Evolutionary conservation across 2,329 filamentous ascomycete species (phyloP).

Genomic region (Neophaeococcomyces aloes): DNA sequence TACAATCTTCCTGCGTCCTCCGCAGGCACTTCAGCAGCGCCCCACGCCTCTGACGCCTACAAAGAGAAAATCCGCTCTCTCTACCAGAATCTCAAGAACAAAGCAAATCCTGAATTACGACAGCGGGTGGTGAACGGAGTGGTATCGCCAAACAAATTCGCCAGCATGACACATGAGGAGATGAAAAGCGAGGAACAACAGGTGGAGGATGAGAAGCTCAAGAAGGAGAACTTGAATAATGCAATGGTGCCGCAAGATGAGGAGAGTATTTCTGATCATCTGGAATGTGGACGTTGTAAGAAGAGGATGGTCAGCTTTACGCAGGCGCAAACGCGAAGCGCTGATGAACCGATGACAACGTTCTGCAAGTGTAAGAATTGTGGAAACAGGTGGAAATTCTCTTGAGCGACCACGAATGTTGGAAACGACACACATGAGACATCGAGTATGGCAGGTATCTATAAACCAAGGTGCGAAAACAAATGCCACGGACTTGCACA

Average conservation of each 20-base stretch:
- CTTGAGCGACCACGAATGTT: no score
- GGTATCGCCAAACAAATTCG: constrained; percentile 62
- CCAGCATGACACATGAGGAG: constrained; percentile 79
- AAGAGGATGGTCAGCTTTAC: constrained; percentile 87
- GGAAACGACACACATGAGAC: no score
- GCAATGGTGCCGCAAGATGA: constrained; percentile 88
- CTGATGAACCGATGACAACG: constrained; percentile 68
- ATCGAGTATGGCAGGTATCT: no score
- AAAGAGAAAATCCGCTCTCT: constrained; percentile 82
- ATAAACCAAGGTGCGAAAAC: no score
- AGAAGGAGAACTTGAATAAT: constrained; percentile 92
- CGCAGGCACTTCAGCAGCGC: constrained; percentile 37
- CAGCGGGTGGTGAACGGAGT: constrained; percentile 63
- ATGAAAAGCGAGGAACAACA: constrained; percentile 78
- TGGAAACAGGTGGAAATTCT: constrained; percentile 36
- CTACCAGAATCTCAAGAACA: constrained; percentile 90
- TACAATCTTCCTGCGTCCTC: constrained; percentile 45
- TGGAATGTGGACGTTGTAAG: constrained; percentile 85
- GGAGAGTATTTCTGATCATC: constrained; percentile 76
- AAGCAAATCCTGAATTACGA: constrained; percentile 69
- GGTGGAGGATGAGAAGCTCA: constrained; percentile 62
- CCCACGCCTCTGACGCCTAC: constrained; percentile 61
- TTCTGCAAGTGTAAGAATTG: constrained; percentile 40
- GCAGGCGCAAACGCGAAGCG: constrained; percentile 88
- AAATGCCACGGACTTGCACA: no score